Conservation (phyloP, 805 yeast genomes). For the Myxozyma geophila region DNA sequence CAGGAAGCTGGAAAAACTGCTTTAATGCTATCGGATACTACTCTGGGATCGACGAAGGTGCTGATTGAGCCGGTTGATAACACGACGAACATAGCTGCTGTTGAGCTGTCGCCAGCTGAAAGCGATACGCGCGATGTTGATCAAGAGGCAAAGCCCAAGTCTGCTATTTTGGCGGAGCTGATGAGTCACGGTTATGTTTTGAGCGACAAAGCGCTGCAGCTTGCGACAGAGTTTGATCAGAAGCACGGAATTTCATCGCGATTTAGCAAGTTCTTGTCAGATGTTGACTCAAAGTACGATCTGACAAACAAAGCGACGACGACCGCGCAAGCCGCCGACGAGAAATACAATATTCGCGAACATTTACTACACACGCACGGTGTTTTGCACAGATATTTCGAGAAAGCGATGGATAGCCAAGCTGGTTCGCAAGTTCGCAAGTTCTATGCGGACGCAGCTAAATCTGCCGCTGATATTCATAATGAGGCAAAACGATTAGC, state of each 20-base stretch:
- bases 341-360: slow-evolving; percentile 50
- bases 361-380: slow-evolving; percentile 45
- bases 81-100: slow-evolving; percentile 21
- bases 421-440: slow-evolving; percentile 63
- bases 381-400: slow-evolving; percentile 40
- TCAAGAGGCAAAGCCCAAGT: slow-evolving; percentile 79
- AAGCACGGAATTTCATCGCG: slow-evolving; percentile 62
- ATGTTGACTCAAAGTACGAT: slow-evolving; percentile 44
- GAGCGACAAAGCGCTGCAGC: slow-evolving; percentile 62
- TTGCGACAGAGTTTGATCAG: slow-evolving; percentile 67
- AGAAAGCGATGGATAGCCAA: slow-evolving; percentile 47
- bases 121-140: slow-evolving; percentile 45
- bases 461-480: slow-evolving; percentile 67
- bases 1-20: slow-evolving; percentile 73
- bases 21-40: slow-evolving; percentile 70
- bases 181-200: slow-evolving; percentile 73
- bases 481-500: slow-evolving; percentile 75
- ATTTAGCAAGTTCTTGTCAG: slow-evolving; percentile 60
- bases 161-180: slow-evolving; percentile 75
- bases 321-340: slow-evolving; percentile 43
- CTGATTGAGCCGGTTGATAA: slow-evolving; percentile 49
- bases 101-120: slow-evolving; percentile 33
- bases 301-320: slow-evolving; percentile 33
- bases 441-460: slow-evolving; percentile 61
- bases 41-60: slow-evolving; percentile 63